Percentiles rank a stretch among this genome's conserved stretches.
Conservation (phyloP, 2,329 filamentous ascomycete genomes). For the Talaromyces piceae region DNA sequence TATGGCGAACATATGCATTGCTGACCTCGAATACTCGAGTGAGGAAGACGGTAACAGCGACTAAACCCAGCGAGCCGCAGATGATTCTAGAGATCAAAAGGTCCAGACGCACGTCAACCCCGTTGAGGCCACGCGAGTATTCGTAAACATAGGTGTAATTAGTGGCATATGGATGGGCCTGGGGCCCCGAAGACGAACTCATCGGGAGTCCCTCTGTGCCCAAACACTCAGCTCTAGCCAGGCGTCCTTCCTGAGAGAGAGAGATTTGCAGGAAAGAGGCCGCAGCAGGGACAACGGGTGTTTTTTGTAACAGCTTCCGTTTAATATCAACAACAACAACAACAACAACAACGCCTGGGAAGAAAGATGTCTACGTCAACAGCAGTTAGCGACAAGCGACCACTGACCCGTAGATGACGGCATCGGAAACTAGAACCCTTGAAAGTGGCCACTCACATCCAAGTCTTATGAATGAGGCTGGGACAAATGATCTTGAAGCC, state of each 20-base stretch:
- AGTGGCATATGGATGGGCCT: slow-evolving; percentile 18
- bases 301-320: too few species aligned
- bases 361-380: slow-evolving; percentile 11
- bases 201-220: slow-evolving; percentile 9
- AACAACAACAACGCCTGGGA: too few species aligned
- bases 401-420: slow-evolving; percentile 5
- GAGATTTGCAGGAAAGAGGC: neutral
- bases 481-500: neutral
- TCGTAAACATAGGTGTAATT: slow-evolving; percentile 36
- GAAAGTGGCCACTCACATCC: neutral
- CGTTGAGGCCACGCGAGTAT: slow-evolving; percentile 32
- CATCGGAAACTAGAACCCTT: neutral
- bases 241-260: neutral
- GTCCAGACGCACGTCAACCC: slow-evolving; percentile 34
- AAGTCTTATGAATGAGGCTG: neutral
- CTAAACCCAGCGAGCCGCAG: slow-evolving; percentile 27
- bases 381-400: slow-evolving; percentile 2
- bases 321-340: too few species aligned
- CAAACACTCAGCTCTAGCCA: neutral
- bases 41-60: slow-evolving; percentile 32
- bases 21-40: slow-evolving; percentile 36
- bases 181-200: slow-evolving; percentile 9
- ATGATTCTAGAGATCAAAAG: slow-evolving; percentile 34
- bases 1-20: slow-evolving; percentile 38
- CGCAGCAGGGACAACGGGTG: neutral